Conservation (phyloP, 495 filamentous ascomycete species). For the Penicillium alfredii region DNA sequence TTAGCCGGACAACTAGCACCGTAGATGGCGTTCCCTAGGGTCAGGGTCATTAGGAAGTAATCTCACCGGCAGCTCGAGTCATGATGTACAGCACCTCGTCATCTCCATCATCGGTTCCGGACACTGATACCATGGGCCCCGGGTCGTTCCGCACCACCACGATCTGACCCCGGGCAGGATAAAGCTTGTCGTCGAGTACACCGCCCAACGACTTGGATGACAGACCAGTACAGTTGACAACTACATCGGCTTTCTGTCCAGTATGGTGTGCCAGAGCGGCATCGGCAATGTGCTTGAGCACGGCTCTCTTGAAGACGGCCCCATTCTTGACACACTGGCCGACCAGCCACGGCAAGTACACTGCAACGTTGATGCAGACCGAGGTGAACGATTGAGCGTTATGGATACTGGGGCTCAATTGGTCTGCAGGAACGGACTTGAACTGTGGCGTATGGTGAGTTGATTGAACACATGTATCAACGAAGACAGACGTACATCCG, state of each 20-base stretch:
- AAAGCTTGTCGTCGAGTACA: conserved; percentile 67
- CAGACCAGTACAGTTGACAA: conserved; percentile 87
- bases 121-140: conserved; percentile 59
- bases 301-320: conserved; percentile 54
- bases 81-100: conserved; percentile 87
- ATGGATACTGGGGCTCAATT: conserved; percentile 56
- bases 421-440: conserved; percentile 45
- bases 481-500: conserved; percentile 46
- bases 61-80: conserved; percentile 67
- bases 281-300: conserved; percentile 66
- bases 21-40: too few relatives aligned
- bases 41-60: background rate
- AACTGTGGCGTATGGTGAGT: too few relatives aligned
- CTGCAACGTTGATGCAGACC: conserved; percentile 83
- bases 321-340: conserved; percentile 68
- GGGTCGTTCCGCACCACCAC: conserved; percentile 83
- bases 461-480: too few relatives aligned
- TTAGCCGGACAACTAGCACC: too few relatives aligned
- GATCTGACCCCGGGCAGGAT: conserved; percentile 79
- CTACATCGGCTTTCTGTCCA: conserved; percentile 56
- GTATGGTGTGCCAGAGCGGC: conserved; percentile 60
- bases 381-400: conserved; percentile 72
- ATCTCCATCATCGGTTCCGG: conserved; percentile 72
- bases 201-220: conserved; percentile 69
- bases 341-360: conserved; percentile 80